A percentile compares a stretch with the other conserved stretches of the same genome.
phyloP scores from a whole-genome alignment of 2,329 filamentous ascomycete species.

The Cryphonectria naterciae region DNA sequence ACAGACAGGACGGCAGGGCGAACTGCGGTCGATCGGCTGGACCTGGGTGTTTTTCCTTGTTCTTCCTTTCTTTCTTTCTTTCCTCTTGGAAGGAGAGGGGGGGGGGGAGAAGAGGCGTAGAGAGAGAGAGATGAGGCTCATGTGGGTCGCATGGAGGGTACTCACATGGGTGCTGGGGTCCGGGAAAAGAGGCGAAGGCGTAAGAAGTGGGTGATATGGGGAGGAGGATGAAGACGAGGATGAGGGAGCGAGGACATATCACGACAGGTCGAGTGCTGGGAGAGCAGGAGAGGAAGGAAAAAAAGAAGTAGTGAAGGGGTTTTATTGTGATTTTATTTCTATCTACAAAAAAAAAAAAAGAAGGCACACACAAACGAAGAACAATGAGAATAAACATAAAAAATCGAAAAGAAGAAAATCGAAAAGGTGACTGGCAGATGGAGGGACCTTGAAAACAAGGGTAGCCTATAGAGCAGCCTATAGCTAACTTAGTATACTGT shows the following conservation, averaged over 20 bases:
- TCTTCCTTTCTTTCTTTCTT: not conserved
- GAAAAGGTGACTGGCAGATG: not conserved
- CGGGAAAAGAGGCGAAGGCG: not conserved
- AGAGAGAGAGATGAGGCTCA: not conserved
- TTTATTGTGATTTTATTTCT: no score
- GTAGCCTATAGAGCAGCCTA: not conserved
- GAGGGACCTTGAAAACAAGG: not conserved
- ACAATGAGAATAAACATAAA: no score
- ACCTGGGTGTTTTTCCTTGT: not conserved
- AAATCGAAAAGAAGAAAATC: not conserved
- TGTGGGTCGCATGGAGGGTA: not conserved
- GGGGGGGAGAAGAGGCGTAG: not conserved
- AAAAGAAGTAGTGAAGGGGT: no score
- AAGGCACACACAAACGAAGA: no score
- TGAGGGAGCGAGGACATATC: not conserved
- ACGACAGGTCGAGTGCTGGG: not conserved
- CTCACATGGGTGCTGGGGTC: slow-evolving; percentile 7
- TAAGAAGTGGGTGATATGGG: not conserved
- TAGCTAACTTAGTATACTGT: not conserved
- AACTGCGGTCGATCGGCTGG: not conserved
- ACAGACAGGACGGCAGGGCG: not conserved
- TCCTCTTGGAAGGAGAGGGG: no score
- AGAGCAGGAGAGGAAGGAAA: not conserved
- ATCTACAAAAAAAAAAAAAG: no score
- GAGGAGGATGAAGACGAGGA: not conserved